A percentile compares a stretch with the other conserved stretches of the same genome.
Evolutionary conservation across 2,329 filamentous ascomycete genomes (phyloP).

Genomic region (Aspergillus hiratsukae): DNA sequence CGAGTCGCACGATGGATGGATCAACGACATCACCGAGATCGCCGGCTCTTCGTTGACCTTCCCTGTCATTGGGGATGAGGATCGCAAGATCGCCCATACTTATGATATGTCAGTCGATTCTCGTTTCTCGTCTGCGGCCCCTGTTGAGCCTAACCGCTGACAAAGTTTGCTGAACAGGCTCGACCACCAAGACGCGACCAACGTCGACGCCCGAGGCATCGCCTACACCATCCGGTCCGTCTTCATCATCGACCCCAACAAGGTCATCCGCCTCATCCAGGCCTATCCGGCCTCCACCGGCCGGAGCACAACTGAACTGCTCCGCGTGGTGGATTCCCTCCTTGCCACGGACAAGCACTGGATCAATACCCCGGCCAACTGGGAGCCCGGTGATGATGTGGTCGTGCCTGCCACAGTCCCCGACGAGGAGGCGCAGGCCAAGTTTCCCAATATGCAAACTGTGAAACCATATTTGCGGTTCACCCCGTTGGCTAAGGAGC

Average conservation of each 20-base stretch:
- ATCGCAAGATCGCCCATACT: conserved; percentile 68
- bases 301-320: conserved; percentile 74
- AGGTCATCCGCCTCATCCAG: conserved; percentile 89
- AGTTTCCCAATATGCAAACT: conserved; percentile 70
- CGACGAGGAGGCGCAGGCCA: conserved; percentile 79
- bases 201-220: conserved; percentile 73
- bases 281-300: conserved; percentile 90
- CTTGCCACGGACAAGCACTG: conserved; percentile 86
- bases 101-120: conserved; percentile 63
- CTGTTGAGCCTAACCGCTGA: too few relatives aligned
- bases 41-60: conserved; percentile 68
- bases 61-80: conserved; percentile 78
- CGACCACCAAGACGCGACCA: conserved; percentile 77
- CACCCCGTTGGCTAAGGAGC: too few relatives aligned
- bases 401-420: conserved; percentile 81
- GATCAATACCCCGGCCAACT: conserved; percentile 86
- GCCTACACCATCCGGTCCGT: conserved; percentile 94
- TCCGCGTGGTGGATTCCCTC: conserved; percentile 74
- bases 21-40: conserved; percentile 81
- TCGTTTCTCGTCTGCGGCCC: too few relatives aligned
- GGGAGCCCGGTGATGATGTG: conserved; percentile 83
- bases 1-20: conserved; percentile 79
- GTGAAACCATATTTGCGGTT: conserved; percentile 49
- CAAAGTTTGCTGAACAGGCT: conserved; percentile 27
- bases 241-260: conserved; percentile 91